Base-by-base conservation (phyloP, 2,329 filamentous ascomycete species). In the Cladophialophora carrionii region DNA sequence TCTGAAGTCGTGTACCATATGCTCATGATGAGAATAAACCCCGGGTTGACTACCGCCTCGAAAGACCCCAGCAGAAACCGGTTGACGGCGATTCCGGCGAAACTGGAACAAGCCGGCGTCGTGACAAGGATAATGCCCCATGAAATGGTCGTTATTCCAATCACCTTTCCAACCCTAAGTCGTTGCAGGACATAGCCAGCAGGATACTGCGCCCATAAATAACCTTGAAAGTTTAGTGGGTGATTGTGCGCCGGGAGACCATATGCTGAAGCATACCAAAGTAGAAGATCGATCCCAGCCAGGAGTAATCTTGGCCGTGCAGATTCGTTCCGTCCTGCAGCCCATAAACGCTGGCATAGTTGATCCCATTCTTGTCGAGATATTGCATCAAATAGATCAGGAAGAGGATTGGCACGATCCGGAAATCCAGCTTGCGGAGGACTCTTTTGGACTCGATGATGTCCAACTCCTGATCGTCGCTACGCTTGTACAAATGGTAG, bases 171-270 rank as follows among this genome's bases (percentile, higher is more conserved):
- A 1, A 81, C 72, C 0, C 81, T 82, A 12, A 84, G 71, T 1
- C 78, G 78, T 41, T 82, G 78, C 20, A 85, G 75, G 10, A 85
- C 73, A 1, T 82, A 70, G 0, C 81, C 81, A 0, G 81, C 82
- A 0, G 83, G 81, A 68, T 83, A 84, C 20, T 81, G 79, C 73
- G 81, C 83, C 9, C 78, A 73, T 2, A 85, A 77, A 71, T 84
- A 84, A 66, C 68, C 72, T 46, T 55, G 63, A 14, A 68, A 53
- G 26, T 57, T 57, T 46, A 57, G 26, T 12, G 2, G 17, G 17
- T 17, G 17, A 8, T 3, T 8, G 17, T 8, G 37, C 14, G 37
- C 14, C 5, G 7, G 37, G 17, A n/a, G 6, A 17, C 14, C 6
- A 43, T 17, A n/a, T 20, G 37, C 14, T 46, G 7, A 17, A 9